Conservation (phyloP, 2,329 filamentous ascomycete genomes). For the Diaporthe sp. region DNA sequence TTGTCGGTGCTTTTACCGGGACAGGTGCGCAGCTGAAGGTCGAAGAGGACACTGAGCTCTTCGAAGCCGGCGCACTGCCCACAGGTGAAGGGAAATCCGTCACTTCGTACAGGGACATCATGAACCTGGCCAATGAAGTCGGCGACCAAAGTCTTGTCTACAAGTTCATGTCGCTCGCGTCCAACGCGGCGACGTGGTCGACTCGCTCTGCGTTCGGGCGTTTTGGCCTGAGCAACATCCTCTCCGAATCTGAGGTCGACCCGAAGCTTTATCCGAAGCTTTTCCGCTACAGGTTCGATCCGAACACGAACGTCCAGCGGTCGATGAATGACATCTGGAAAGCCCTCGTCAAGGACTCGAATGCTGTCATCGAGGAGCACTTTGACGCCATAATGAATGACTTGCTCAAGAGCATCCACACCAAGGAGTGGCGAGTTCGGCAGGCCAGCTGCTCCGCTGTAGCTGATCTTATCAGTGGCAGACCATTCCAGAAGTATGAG, state of each 20-base stretch:
- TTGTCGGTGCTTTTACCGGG: slow-evolving; percentile 91
- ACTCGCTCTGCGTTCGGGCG: slow-evolving; percentile 96
- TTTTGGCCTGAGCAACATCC: slow-evolving; percentile 91
- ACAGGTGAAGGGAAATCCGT: slow-evolving; percentile 91
- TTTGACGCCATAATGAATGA: slow-evolving; percentile 94
- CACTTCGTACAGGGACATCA: slow-evolving; percentile 97
- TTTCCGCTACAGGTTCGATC: slow-evolving; percentile 94
- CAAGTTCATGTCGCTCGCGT: slow-evolving; percentile 97
- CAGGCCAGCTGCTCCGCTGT: slow-evolving; percentile 94
- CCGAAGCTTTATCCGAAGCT: slow-evolving; percentile 96
- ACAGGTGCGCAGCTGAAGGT: slow-evolving; percentile 83
- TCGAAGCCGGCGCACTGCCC: slow-evolving; percentile 90
- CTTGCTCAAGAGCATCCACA: slow-evolving; percentile 86
- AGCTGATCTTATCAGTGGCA: slow-evolving; percentile 87
- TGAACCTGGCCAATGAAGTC: slow-evolving; percentile 94
- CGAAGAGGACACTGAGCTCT: slow-evolving; percentile 90
- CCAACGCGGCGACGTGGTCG: slow-evolving; percentile 96
- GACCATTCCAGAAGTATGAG: slow-evolving; percentile 82
- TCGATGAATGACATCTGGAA: slow-evolving; percentile 99
- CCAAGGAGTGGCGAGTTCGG: slow-evolving; percentile 92
- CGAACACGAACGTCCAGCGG: slow-evolving; percentile 90
- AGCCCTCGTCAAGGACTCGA: slow-evolving; percentile 90
- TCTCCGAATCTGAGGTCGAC: slow-evolving; percentile 89
- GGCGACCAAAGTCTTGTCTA: slow-evolving; percentile 97
- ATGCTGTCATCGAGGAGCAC: slow-evolving; percentile 80